Evolutionary conservation across 805 yeast species (phyloP).

Genomic region (Barnettozyma salicaria): DNA sequence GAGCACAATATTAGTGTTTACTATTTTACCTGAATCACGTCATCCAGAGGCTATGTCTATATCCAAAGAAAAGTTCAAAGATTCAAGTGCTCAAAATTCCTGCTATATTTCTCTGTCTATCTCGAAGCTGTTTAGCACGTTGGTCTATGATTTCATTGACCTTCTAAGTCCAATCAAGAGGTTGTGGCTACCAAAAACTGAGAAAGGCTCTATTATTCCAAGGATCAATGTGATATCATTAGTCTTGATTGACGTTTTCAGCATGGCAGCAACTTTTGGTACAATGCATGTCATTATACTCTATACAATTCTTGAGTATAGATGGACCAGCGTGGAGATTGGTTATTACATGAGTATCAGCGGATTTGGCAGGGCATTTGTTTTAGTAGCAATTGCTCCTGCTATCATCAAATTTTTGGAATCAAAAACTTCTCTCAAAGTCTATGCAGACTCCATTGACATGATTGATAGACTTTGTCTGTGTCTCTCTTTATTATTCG

Average conservation of each 20-base stretch:
- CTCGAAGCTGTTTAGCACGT: neutral
- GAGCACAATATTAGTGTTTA: constrained; percentile 7
- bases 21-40: constrained; percentile 15
- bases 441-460: constrained; percentile 4
- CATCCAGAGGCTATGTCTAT: constrained; percentile 18
- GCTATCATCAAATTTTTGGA: constrained; percentile 4
- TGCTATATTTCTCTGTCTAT: neutral
- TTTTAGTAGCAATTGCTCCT: constrained; percentile 16
- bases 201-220: constrained; percentile 12
- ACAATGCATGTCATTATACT: constrained; percentile 16
- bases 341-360: constrained; percentile 24
- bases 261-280: constrained; percentile 23
- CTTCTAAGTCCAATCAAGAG: constrained; percentile 19
- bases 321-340: constrained; percentile 23
- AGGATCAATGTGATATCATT: constrained; percentile 19
- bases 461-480: constrained; percentile 3
- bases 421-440: neutral
- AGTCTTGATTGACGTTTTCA: constrained; percentile 18
- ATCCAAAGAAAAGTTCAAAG: constrained; percentile 12
- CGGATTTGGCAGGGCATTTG: constrained; percentile 22
- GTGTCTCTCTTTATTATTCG: constrained; percentile 4
- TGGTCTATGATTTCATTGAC: neutral
- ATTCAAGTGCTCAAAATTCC: neutral
- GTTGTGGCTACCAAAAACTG: constrained; percentile 18
- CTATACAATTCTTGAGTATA: constrained; percentile 17